phyloP scores from a whole-genome alignment of 768 basidiomycete genomes.

The Boletellus emodensis region DNA sequence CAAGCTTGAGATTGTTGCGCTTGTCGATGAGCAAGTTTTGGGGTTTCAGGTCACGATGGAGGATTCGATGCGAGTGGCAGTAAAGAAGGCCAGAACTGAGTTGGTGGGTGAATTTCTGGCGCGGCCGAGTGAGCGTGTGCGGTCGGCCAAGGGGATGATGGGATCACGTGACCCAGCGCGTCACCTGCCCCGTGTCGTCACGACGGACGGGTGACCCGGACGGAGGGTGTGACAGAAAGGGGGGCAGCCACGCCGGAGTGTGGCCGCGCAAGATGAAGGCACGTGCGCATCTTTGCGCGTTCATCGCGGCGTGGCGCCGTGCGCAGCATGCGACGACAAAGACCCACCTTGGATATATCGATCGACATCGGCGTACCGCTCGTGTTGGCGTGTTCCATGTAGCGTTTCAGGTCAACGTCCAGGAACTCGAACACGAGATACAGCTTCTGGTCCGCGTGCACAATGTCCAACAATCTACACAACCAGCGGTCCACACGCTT shows the following conservation, averaged over 20 bases:
- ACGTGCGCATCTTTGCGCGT: constrained; percentile 19
- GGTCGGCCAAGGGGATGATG: neutral
- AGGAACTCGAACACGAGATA: constrained; percentile 98
- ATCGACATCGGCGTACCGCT: constrained; percentile 66
- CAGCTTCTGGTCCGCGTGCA: constrained; percentile 94
- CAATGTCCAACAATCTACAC: constrained; percentile 85
- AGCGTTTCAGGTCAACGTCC: constrained; percentile 94
- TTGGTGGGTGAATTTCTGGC: constrained; percentile 94
- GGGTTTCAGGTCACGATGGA: constrained; percentile 96
- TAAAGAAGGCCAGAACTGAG: constrained; percentile 87
- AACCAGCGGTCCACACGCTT: neutral
- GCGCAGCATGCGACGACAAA: neutral
- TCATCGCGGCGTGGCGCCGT: constrained; percentile 12
- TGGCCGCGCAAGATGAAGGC: neutral
- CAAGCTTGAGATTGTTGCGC: constrained; percentile 87
- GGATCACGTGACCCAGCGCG: constrained; percentile 32
- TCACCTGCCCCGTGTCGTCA: constrained; percentile 17
- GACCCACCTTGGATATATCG: constrained; percentile 75
- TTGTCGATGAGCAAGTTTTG: constrained; percentile 94
- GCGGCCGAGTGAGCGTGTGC: constrained; percentile 10
- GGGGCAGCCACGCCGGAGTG: neutral
- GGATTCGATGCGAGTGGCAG: constrained; percentile 91
- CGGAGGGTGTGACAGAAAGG: constrained; percentile 4
- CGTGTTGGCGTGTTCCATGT: constrained; percentile 86
- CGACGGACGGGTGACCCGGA: constrained; percentile 18